Evolutionary conservation across 768 basidiomycete genomes (phyloP).

Genomic region (Tephrocybe sp.): DNA sequence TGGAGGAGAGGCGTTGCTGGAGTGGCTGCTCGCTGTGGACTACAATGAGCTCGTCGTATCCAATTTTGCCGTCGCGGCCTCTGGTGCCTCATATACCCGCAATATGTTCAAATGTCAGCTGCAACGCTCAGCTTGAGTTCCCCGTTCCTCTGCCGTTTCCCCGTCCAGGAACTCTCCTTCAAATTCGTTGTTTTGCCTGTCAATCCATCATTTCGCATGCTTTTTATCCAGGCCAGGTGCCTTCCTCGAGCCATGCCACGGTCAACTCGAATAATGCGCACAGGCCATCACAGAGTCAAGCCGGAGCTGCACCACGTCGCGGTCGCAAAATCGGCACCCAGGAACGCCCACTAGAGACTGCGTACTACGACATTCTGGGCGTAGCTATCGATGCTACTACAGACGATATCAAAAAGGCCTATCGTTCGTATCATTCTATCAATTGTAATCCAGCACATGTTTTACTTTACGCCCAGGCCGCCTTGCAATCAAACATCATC

Average conservation of each 20-base stretch:
- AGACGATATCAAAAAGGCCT: slow-evolving; percentile 91
- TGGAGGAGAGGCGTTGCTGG: not conserved
- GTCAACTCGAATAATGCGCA: slow-evolving; percentile 17
- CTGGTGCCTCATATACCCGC: slow-evolving; percentile 67
- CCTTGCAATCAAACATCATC: slow-evolving; percentile 88
- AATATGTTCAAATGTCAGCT: slow-evolving; percentile 52
- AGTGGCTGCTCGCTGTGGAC: not conserved
- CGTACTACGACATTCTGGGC: slow-evolving; percentile 87
- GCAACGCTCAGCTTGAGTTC: slow-evolving; percentile 63
- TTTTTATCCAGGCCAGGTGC: slow-evolving; percentile 67
- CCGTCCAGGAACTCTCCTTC: slow-evolving; percentile 56
- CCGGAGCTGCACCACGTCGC: slow-evolving; percentile 35
- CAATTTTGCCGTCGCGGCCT: slow-evolving; percentile 63
- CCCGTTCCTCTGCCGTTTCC: slow-evolving; percentile 60
- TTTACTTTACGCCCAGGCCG: slow-evolving; percentile 45
- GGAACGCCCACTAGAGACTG: slow-evolving; percentile 83
- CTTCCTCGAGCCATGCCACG: slow-evolving; percentile 23
- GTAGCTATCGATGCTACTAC: slow-evolving; percentile 71
- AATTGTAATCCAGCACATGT: not conserved
- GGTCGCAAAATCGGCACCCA: slow-evolving; percentile 87
- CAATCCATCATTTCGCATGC: slow-evolving; percentile 56
- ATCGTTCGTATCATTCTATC: slow-evolving; percentile 52
- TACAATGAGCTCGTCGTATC: slow-evolving; percentile 44
- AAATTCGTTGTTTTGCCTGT: slow-evolving; percentile 73
- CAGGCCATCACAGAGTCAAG: slow-evolving; percentile 23